Conservation (phyloP, 83 land plant species). For the Picea abies region DNA sequence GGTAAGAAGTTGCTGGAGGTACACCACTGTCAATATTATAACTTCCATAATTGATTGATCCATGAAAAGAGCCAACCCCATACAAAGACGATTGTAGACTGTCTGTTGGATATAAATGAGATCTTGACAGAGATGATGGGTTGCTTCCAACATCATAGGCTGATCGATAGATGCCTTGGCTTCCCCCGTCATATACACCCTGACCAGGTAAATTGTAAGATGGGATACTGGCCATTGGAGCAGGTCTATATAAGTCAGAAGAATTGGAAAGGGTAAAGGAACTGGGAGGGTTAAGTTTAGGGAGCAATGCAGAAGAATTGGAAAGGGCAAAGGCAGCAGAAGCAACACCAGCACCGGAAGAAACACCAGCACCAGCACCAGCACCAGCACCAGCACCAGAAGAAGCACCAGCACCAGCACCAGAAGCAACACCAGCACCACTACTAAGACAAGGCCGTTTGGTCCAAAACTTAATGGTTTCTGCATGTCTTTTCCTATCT, state of each 20-base stretch:
- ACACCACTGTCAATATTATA: not conserved
- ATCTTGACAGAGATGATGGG: not conserved
- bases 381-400: no score
- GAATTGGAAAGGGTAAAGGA: not conserved
- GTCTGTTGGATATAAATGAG: constrained; percentile 8
- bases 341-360: no score
- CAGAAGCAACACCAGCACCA: not conserved
- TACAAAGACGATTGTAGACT: constrained; percentile 4
- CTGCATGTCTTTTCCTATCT: no score
- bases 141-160: constrained; percentile 7
- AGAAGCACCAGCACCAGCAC: not conserved
- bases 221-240: not conserved
- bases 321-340: not conserved
- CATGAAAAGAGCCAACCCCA: constrained; percentile 8
- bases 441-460: not conserved
- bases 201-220: constrained; percentile 9
- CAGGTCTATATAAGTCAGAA: no score
- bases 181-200: constrained; percentile 7
- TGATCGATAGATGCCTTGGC: constrained; percentile 10
- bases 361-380: no score
- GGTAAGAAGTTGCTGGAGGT: no score
- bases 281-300: not conserved
- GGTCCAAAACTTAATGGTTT: not conserved
- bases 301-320: no score
- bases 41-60: constrained; percentile 7